Evolutionary conservation across 2,329 filamentous ascomycete genomes (phyloP).

Genomic region (Nannizziopsis barbatae): DNA sequence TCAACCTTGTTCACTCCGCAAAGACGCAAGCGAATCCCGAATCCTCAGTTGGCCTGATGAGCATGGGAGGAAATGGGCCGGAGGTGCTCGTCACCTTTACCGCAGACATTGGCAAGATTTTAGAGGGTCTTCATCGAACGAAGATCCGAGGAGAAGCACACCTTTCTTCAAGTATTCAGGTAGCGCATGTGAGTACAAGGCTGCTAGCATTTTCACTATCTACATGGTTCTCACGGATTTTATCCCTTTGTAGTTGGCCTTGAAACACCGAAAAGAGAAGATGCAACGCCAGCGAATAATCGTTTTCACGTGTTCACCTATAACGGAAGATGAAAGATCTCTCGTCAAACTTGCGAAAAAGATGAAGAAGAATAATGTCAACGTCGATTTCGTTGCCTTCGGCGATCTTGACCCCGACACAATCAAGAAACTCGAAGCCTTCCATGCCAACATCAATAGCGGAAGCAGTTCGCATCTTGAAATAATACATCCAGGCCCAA

Average conservation of each 20-base stretch:
- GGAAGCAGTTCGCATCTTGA: slow-evolving; percentile 85
- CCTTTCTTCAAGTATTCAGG: slow-evolving; percentile 86
- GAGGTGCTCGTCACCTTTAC: slow-evolving; percentile 95
- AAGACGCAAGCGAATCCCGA: slow-evolving; percentile 94
- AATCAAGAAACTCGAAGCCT: slow-evolving; percentile 78
- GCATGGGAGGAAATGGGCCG: slow-evolving; percentile 94
- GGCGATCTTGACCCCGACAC: slow-evolving; percentile 86
- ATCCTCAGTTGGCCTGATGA: slow-evolving; percentile 95
- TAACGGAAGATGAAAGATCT: slow-evolving; percentile 79
- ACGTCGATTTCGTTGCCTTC: slow-evolving; percentile 89
- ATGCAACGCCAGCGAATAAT: slow-evolving; percentile 93
- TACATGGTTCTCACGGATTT: slow-evolving; percentile 1
- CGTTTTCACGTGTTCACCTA: slow-evolving; percentile 88
- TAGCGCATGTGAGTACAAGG: slow-evolving; percentile 64
- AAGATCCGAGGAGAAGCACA: slow-evolving; percentile 87
- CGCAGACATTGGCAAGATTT: slow-evolving; percentile 88
- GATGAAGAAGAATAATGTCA: slow-evolving; percentile 97
- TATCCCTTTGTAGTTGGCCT: slow-evolving; percentile 59
- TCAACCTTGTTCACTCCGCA: slow-evolving; percentile 87
- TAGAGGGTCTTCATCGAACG: slow-evolving; percentile 82
- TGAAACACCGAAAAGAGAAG: slow-evolving; percentile 98
- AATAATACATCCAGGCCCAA: slow-evolving; percentile 79
- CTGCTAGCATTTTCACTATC: not conserved
- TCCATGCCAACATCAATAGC: slow-evolving; percentile 86
- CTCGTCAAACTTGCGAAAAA: slow-evolving; percentile 85